Evolutionary conservation across 352 stramenopile species (phyloP).

Genomic region (Phytophthora uliginosa): DNA sequence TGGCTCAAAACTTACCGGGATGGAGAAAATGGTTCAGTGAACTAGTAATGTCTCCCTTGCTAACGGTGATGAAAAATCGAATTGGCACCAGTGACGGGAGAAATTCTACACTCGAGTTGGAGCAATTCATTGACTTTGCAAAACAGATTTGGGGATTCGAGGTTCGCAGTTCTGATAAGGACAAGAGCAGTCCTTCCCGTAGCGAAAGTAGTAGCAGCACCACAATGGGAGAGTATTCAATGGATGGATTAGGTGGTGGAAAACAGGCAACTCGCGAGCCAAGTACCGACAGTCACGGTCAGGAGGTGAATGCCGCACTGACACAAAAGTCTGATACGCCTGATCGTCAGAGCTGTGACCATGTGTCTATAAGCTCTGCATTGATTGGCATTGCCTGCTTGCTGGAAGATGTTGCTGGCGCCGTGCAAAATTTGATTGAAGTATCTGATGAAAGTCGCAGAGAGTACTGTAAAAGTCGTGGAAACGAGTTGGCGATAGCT

Average conservation of each 20-base stretch:
- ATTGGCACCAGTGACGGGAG: not conserved
- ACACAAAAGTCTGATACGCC: not conserved
- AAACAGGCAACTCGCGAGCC: slow-evolving; percentile 15
- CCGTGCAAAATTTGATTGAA: slow-evolving; percentile 46
- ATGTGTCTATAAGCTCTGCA: slow-evolving; percentile 30
- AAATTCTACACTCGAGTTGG: slow-evolving; percentile 21
- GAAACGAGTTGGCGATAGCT: slow-evolving; percentile 21
- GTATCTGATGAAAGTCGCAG: slow-evolving; percentile 23
- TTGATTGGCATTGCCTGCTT: slow-evolving; percentile 63
- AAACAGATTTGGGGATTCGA: slow-evolving; percentile 31
- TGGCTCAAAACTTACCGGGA: slow-evolving; percentile 43
- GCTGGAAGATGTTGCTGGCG: slow-evolving; percentile 53
- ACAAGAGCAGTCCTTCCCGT: not conserved
- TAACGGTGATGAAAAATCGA: slow-evolving; percentile 26
- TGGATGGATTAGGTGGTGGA: slow-evolving; percentile 6
- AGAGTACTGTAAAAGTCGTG: slow-evolving; percentile 5
- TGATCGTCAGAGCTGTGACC: not conserved
- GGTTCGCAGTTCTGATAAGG: not conserved
- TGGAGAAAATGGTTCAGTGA: slow-evolving; percentile 76
- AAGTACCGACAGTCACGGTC: not conserved
- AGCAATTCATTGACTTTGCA: slow-evolving; percentile 42
- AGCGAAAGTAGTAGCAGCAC: slow-evolving; percentile 34
- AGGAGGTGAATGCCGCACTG: not conserved
- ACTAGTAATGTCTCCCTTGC: slow-evolving; percentile 45
- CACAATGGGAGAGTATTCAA: slow-evolving; percentile 18